A percentile compares a stretch with the other conserved stretches of the same genome.
Evolutionary conservation across 169 alveolate genomes (phyloP).

Genomic region (Eimeria acervulina): DNA sequence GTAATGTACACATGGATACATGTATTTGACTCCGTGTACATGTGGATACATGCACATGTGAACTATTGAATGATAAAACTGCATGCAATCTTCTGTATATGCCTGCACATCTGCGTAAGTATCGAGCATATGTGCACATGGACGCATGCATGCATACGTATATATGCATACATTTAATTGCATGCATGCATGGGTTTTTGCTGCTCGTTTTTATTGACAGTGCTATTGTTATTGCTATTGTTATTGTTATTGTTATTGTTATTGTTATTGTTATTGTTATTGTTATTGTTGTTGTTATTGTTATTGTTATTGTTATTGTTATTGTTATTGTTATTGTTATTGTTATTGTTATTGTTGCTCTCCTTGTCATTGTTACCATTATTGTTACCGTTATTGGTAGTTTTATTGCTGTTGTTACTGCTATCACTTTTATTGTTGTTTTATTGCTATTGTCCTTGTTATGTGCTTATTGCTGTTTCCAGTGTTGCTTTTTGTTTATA

Average conservation of each 20-base stretch:
- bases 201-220: background rate
- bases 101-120: background rate
- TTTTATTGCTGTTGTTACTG: background rate
- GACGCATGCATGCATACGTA: background rate
- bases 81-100: background rate
- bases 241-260: background rate
- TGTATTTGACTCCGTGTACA: no score
- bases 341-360: background rate
- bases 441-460: no score
- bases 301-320: background rate
- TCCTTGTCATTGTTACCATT: background rate
- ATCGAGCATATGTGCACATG: background rate
- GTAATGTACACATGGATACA: no score
- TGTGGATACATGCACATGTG: background rate
- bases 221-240: background rate
- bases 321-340: background rate
- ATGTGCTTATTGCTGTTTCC: background rate
- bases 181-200: background rate
- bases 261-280: background rate
- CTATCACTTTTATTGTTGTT: background rate
- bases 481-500: no score
- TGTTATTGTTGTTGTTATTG: background rate
- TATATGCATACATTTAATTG: background rate
- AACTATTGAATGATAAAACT: no score
- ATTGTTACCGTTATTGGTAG: background rate